These are phyloP conservation scores for Agarophyton chilense DNA, from an alignment of 23 red algal species.

Conservation along the genomic window DNA sequence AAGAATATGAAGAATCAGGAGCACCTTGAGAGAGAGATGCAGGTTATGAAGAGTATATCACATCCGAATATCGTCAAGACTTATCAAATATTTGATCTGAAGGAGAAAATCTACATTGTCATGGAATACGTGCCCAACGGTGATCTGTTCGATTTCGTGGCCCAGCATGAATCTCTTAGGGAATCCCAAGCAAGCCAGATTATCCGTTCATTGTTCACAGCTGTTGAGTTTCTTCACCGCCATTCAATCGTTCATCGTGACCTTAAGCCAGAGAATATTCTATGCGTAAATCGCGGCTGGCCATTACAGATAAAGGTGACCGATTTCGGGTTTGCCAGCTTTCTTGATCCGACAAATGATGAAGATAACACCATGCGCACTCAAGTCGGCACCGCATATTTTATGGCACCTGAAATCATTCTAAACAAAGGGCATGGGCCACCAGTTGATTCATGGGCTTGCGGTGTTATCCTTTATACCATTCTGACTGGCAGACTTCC, in stretches of 20 bases:
- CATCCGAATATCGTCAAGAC: slow-evolving; percentile 80
- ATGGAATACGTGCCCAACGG: slow-evolving; percentile 82
- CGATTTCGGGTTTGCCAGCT: slow-evolving; percentile 91
- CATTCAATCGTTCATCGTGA: slow-evolving; percentile 86
- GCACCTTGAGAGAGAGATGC: slow-evolving; percentile 78
- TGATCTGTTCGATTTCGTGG: slow-evolving; percentile 83
- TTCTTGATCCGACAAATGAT: slow-evolving; percentile 51
- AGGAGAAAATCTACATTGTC: slow-evolving; percentile 77
- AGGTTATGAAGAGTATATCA: slow-evolving; percentile 72
- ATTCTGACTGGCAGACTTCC: slow-evolving; percentile 75
- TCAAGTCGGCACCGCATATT: slow-evolving; percentile 79
- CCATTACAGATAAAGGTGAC: slow-evolving; percentile 86
- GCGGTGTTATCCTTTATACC: slow-evolving; percentile 74
- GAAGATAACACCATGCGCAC: slow-evolving; percentile 69
- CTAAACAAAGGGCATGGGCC: slow-evolving; percentile 63
- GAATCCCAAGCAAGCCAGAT: slow-evolving; percentile 62
- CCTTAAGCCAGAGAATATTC: slow-evolving; percentile 93
- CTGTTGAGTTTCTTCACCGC: slow-evolving; percentile 77
- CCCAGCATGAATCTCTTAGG: slow-evolving; percentile 60
- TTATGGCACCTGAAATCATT: slow-evolving; percentile 88
- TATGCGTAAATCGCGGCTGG: slow-evolving; percentile 66
- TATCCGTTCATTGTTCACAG: slow-evolving; percentile 68
- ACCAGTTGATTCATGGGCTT: slow-evolving; percentile 69
- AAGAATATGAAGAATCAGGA: slow-evolving; percentile 69
- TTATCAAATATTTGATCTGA: slow-evolving; percentile 81